Base-by-base conservation (phyloP, 2,329 filamentous ascomycete species). In the Penicillium sp. region DNA sequence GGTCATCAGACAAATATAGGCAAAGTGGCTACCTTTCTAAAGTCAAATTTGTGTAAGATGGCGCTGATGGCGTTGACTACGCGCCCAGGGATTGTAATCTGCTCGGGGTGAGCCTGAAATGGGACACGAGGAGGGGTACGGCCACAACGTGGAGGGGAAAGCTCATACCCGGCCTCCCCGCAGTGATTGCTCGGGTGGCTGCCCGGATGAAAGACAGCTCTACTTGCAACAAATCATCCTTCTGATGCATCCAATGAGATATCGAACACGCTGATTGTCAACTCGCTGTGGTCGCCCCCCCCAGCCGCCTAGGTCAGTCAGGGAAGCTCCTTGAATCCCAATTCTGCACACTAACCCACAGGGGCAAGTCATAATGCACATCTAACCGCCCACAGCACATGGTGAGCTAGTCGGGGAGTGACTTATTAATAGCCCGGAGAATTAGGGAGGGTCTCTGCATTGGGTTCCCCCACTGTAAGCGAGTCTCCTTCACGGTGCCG, bases 281-380 rank as follows among this genome's bases (percentile, higher is more conserved):
- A 46, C 28, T 36, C 36, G 48, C 39, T 40, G 35, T 25, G 28
- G 14, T 25, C n/a, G n/a, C n/a, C 5, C 39, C 35, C 33, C 14
- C 48, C 44, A 51, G 20, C 48, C 52, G 52, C 44, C 36, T 13
- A 18, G 31, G 16, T 39, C 24, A 9, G 16, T 10, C 42, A 33
- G 24, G 18, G 24, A 48, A 36, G 36, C 33, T 48, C 40, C 42
- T 36, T 54, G 48, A 39, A 53, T 47, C 50, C n/a, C 36, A 16
- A 13, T 18, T 60, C 59, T 62, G 54, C 62, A 66, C 47, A 54
- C 61, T 66, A 66, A 54, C 63, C 61, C 20, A 31, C 40, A 51
- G 20, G 38, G 57, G 62, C 41, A 64, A 52, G 35, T 56, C 28
- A 48, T 50, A 35, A 50, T 48, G 57, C 44, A 50, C 47, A 59